phyloP scores from a whole-genome alignment of 164 flowering plant species.

The Aristolochia contorta region DNA sequence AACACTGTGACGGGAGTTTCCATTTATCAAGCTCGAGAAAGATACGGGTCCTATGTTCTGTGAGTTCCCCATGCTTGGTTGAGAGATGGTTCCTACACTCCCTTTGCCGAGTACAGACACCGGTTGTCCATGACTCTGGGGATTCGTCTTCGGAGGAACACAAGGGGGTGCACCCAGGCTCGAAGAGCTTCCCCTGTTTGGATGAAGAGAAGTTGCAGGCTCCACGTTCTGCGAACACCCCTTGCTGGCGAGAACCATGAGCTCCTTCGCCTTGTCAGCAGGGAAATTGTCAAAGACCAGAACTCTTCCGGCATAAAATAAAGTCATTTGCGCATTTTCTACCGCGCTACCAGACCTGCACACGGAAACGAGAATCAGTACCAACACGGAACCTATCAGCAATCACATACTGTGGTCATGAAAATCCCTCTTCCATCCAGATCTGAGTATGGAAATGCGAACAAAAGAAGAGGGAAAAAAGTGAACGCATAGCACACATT shows the following conservation, averaged over 20 bases:
- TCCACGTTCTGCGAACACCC: constrained; percentile 1
- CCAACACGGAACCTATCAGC: no score
- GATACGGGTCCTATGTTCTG: constrained; percentile 5
- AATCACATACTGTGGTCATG: neutral
- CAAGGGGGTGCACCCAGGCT: neutral
- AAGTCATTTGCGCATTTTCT: constrained; percentile 40
- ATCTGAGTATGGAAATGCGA: neutral
- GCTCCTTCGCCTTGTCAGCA: constrained; percentile 42
- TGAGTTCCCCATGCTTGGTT: constrained; percentile 2
- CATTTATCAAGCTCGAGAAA: neutral
- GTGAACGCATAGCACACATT: no score
- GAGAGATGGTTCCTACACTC: no score
- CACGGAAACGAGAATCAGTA: neutral
- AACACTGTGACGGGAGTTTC: no score
- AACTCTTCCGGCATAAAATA: constrained; percentile 57
- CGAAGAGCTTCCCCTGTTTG: neutral
- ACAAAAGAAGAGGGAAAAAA: no score
- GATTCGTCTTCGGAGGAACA: no score
- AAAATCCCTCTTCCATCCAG: neutral
- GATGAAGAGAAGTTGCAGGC: neutral
- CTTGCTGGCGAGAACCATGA: constrained; percentile 45
- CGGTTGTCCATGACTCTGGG: no score
- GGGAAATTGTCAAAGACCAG: constrained; percentile 51
- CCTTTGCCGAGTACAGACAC: no score
- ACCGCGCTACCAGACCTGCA: neutral